These are phyloP conservation scores for Solanum arcanum DNA, from an alignment of 257 asterid genomes.

Conservation along the genomic window DNA sequence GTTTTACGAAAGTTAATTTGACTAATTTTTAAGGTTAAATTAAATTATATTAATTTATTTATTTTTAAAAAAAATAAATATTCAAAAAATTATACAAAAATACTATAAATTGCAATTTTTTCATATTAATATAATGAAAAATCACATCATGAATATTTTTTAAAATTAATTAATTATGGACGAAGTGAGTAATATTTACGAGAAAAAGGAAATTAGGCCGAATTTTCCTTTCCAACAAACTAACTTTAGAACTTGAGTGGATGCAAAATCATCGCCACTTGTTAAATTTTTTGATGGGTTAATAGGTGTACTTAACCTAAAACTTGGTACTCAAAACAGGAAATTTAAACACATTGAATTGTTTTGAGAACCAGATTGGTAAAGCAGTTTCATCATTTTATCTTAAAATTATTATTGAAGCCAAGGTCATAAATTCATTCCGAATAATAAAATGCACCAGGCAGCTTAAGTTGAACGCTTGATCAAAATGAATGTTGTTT, in stretches of 20 bases:
- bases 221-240: neutral
- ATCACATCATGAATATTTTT: rapidly evolving
- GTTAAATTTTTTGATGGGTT: neutral
- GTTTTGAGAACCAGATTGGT: neutral
- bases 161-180: rapidly evolving
- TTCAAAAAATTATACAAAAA: too few species aligned
- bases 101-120: too few species aligned
- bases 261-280: neutral
- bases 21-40: too few species aligned
- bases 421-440: neutral
- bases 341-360: neutral
- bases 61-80: too few species aligned
- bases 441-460: neutral
- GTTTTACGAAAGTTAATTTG: too few species aligned
- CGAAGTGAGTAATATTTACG: neutral
- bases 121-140: too few species aligned
- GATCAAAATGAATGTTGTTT: neutral
- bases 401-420: too few species aligned
- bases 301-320: neutral
- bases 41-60: too few species aligned
- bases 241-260: neutral
- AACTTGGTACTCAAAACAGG: neutral
- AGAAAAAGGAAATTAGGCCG: neutral
- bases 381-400: neutral
- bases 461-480: neutral